Conservation (phyloP, 1,284 basidiomycete species). For the Tylopilus sp. region DNA sequence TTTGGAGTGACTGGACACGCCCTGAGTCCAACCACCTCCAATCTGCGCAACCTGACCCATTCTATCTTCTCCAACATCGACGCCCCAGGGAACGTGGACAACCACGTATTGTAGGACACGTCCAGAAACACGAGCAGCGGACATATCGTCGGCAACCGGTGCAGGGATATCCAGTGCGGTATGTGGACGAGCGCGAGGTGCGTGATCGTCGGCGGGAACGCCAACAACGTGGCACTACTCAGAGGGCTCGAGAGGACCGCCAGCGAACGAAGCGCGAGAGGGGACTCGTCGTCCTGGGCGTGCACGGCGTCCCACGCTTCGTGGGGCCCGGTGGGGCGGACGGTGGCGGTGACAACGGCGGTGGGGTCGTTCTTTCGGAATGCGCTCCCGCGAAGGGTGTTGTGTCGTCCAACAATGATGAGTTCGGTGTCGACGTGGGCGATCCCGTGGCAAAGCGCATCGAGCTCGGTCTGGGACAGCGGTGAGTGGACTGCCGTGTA, state of each 20-base stretch:
- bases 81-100: slow-evolving; percentile 32
- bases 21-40: slow-evolving; percentile 53
- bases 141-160: slow-evolving; percentile 55
- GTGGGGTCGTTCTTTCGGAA: slow-evolving; percentile 29
- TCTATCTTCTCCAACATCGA: slow-evolving; percentile 47
- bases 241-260: slow-evolving; percentile 38
- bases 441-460: slow-evolving; percentile 44
- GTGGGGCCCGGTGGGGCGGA: neutral
- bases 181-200: slow-evolving; percentile 53
- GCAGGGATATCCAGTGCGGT: slow-evolving; percentile 42
- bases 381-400: slow-evolving; percentile 41
- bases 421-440: slow-evolving; percentile 59
- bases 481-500: slow-evolving; percentile 55
- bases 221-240: slow-evolving; percentile 37
- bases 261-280: slow-evolving; percentile 38
- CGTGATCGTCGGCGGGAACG: slow-evolving; percentile 56
- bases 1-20: slow-evolving; percentile 44
- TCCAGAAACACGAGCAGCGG: slow-evolving; percentile 62
- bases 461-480: slow-evolving; percentile 45
- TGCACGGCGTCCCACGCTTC: slow-evolving; percentile 25
- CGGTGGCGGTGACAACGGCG: neutral
- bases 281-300: slow-evolving; percentile 17
- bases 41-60: slow-evolving; percentile 50
- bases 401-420: slow-evolving; percentile 54
- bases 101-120: slow-evolving; percentile 65